These are phyloP conservation scores for Phytomonas sp. DNA, from an alignment of 208 protist genomes.

Conservation along the genomic window DNA sequence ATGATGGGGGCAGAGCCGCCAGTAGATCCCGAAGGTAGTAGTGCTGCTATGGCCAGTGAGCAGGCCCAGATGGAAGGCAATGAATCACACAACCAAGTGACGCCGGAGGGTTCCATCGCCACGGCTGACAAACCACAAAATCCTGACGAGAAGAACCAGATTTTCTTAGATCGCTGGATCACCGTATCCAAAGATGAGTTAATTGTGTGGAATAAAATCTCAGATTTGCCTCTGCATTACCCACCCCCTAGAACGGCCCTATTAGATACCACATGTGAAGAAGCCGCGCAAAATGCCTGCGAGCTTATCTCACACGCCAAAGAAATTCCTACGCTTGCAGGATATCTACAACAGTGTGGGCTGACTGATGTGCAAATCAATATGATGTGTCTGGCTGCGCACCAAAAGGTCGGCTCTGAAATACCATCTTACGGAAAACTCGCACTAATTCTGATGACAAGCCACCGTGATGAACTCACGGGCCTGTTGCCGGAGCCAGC, in stretches of 20 bases:
- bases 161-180: conserved; percentile 48
- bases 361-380: conserved; percentile 36
- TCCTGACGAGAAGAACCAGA: conserved; percentile 29
- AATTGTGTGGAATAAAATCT: conserved; percentile 51
- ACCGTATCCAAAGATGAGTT: conserved; percentile 49
- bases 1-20: conserved; percentile 7
- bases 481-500: conserved; percentile 26
- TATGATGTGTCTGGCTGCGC: conserved; percentile 64
- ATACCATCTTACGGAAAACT: conserved; percentile 66
- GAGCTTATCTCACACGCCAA: conserved; percentile 13
- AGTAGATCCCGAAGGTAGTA: background rate
- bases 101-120: background rate
- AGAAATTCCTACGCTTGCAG: conserved; percentile 35
- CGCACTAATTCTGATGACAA: conserved; percentile 51
- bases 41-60: background rate
- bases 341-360: conserved; percentile 26
- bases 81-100: conserved; percentile 7
- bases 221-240: conserved; percentile 46
- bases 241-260: conserved; percentile 26
- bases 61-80: conserved; percentile 9
- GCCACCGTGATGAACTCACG: conserved; percentile 24
- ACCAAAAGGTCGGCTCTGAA: conserved; percentile 57
- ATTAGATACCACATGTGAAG: conserved; percentile 22
- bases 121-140: conserved; percentile 13
- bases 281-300: conserved; percentile 14